Evolutionary conservation across 2,329 filamentous ascomycete genomes (phyloP).

Genomic region (Verruconis gallopava): DNA sequence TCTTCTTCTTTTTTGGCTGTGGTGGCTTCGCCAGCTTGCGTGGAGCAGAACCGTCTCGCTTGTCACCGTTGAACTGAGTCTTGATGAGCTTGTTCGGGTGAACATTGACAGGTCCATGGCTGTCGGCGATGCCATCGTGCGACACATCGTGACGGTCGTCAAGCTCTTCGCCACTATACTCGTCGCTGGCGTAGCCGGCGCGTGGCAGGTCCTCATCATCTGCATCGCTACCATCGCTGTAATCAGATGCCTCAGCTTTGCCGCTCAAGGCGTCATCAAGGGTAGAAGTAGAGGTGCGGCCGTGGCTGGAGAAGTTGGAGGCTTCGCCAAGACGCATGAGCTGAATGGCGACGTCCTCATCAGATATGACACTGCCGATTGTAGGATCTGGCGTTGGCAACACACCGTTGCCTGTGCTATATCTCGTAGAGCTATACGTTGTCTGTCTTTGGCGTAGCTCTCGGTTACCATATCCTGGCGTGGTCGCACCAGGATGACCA

Average conservation of each 20-base stretch:
- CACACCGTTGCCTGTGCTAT: conserved; percentile 5
- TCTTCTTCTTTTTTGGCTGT: conserved; percentile 13
- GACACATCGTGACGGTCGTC: conserved; percentile 38
- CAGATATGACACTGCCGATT: conserved; percentile 89
- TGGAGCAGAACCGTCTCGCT: conserved; percentile 19
- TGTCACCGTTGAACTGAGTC: conserved; percentile 21
- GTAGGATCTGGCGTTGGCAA: conserved; percentile 94
- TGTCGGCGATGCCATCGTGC: conserved; percentile 43
- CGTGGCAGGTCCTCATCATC: conserved; percentile 49
- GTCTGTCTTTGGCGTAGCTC: conserved; percentile 4
- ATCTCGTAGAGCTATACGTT: not conserved
- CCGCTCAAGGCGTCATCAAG: conserved; percentile 89
- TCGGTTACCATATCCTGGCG: conserved; percentile 3
- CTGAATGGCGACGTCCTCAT: conserved; percentile 95
- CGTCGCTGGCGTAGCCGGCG: conserved; percentile 28
- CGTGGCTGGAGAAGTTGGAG: conserved; percentile 75
- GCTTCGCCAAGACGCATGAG: conserved; percentile 91
- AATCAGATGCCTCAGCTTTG: conserved; percentile 64
- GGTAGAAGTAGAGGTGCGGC: conserved; percentile 84
- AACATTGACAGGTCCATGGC: conserved; percentile 21
- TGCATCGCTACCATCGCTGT: conserved; percentile 65
- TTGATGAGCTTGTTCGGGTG: conserved; percentile 30
- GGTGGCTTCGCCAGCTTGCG: conserved; percentile 27
- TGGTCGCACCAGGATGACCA: conserved; percentile 11
- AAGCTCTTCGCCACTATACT: conserved; percentile 48